Percentiles rank a stretch among this genome's conserved stretches.
Evolutionary conservation across 305 asterid genomes (phyloP).

Genomic region (Fraxinus xanthoxyloides): DNA sequence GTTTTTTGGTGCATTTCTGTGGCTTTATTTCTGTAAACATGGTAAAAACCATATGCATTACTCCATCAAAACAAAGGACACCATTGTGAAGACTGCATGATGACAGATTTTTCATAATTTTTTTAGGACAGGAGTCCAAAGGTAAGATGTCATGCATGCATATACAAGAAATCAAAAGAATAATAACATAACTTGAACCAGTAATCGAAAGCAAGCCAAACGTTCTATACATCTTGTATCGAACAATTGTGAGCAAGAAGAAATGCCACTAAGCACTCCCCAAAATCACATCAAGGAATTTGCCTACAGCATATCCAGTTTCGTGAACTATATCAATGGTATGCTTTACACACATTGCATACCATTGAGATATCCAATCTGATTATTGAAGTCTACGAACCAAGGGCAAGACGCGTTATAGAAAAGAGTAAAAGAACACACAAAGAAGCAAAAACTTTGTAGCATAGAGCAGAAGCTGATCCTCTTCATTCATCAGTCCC

Average conservation of each 20-base stretch:
- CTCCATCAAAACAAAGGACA: background rate
- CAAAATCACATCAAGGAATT: background rate
- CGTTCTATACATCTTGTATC: background rate
- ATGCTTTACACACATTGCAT: conserved; percentile 21
- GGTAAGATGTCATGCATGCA: background rate
- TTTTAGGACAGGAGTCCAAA: background rate
- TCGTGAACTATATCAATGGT: background rate
- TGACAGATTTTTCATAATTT: background rate
- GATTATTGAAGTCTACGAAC: conserved; percentile 26
- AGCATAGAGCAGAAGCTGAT: conserved; percentile 30
- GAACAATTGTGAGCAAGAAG: background rate
- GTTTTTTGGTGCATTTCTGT: no score
- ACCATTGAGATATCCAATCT: conserved; percentile 26
- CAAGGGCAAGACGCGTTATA: conserved; percentile 7
- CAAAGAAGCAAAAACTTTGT: conserved; percentile 32
- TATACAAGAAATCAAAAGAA: background rate
- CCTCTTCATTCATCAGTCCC: conserved; percentile 51
- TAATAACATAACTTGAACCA: background rate
- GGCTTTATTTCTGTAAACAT: no score
- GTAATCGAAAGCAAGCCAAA: background rate
- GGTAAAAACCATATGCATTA: no score
- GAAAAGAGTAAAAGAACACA: background rate
- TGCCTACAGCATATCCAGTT: background rate
- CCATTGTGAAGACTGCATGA: background rate
- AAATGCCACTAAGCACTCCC: background rate